These are phyloP conservation scores for Sequoiadendron giganteum DNA, from an alignment of 75 land plant species.

Conservation along the genomic window DNA sequence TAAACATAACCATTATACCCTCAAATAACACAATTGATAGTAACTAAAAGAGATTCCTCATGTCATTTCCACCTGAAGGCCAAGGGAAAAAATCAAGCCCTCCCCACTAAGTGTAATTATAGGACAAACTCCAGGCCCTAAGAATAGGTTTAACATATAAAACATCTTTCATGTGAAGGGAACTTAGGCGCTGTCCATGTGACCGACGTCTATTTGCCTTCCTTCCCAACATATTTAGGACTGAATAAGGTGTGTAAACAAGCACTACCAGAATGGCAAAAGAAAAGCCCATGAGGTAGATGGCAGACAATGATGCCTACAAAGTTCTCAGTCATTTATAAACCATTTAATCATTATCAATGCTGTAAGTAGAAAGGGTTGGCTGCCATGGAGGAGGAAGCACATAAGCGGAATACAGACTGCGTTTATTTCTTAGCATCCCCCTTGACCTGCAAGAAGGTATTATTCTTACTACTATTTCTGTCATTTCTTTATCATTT, in stretches of 20 bases:
- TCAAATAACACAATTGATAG: too few relatives aligned
- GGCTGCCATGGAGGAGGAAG: conserved; percentile 29
- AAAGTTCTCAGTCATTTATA: neutral
- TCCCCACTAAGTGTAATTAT: too few relatives aligned
- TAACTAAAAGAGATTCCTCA: too few relatives aligned
- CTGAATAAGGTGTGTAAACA: neutral
- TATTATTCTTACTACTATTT: conserved; percentile 5
- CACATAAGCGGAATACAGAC: conserved; percentile 60
- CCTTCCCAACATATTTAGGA: neutral
- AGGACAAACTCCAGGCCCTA: too few relatives aligned
- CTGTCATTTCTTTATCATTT: neutral
- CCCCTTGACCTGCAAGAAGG: conserved; percentile 90
- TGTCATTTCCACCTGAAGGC: too few relatives aligned
- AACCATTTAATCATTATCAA: neutral
- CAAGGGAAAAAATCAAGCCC: too few relatives aligned
- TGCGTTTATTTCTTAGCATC: conserved; percentile 88
- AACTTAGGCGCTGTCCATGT: neutral
- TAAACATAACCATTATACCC: too few relatives aligned
- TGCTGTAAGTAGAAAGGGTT: neutral
- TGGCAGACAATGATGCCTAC: neutral
- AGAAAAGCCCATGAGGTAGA: neutral
- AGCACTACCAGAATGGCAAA: neutral
- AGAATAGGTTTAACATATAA: too few relatives aligned
- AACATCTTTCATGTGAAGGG: neutral
- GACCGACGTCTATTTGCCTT: neutral